These are phyloP conservation scores for Zygotorulaspora danielsina DNA, from an alignment of 805 yeast species.

Conservation along the genomic window DNA sequence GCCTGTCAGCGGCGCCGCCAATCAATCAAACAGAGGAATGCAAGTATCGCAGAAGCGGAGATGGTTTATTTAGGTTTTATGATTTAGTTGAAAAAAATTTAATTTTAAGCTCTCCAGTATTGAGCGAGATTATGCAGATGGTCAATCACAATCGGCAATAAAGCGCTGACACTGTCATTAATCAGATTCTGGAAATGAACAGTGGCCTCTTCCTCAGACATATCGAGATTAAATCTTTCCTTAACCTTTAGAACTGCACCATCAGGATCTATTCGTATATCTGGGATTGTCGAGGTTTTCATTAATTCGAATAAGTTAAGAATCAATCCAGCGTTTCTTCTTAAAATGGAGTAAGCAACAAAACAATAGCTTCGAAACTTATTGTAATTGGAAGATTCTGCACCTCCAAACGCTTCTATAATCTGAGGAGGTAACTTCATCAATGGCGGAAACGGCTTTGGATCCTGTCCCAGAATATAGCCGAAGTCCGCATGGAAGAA, in stretches of 20 bases:
- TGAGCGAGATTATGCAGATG: conserved; percentile 93
- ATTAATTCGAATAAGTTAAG: conserved; percentile 87
- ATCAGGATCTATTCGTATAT: conserved; percentile 75
- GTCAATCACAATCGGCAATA: conserved; percentile 92
- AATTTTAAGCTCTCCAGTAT: conserved; percentile 89
- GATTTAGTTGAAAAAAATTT: background rate
- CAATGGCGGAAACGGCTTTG: conserved; percentile 97
- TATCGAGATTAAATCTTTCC: conserved; percentile 87
- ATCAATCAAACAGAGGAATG: too few relatives aligned
- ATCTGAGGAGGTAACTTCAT: conserved; percentile 97
- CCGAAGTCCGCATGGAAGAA: conserved; percentile 99
- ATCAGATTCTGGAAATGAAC: conserved; percentile 90
- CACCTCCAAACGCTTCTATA: conserved; percentile 97
- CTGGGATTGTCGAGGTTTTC: conserved; percentile 92
- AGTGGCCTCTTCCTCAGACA: conserved; percentile 95
- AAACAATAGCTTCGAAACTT: conserved; percentile 90
- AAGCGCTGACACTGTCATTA: conserved; percentile 90
- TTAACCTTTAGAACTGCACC: conserved; percentile 87
- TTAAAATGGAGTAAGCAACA: conserved; percentile 83
- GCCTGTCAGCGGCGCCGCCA: too few relatives aligned
- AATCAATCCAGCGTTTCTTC: conserved; percentile 86
- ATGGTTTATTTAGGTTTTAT: background rate
- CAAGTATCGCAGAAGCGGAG: background rate
- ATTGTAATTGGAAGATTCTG: conserved; percentile 75
- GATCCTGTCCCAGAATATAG: conserved; percentile 92